Conservation (phyloP, 2,329 filamentous ascomycete genomes). For the Alternaria triticimaculans region DNA sequence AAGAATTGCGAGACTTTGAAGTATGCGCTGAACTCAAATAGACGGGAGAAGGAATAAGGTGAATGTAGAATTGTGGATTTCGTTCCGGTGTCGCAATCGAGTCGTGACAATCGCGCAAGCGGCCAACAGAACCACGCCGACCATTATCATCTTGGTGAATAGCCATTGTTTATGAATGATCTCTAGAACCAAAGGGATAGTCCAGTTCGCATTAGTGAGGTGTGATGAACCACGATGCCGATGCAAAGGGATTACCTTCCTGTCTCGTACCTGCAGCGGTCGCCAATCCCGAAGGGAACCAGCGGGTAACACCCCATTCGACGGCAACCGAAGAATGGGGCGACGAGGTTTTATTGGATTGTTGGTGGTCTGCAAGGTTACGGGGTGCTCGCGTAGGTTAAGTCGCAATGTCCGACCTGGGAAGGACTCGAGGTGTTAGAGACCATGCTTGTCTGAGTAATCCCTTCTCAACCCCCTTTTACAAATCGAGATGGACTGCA, state of each 20-base stretch:
- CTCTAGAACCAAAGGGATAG: background rate
- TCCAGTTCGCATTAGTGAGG: background rate
- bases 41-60: background rate
- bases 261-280: background rate
- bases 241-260: background rate
- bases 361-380: background rate
- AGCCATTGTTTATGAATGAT: background rate
- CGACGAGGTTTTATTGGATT: background rate
- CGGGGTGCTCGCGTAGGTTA: background rate
- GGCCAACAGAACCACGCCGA: background rate
- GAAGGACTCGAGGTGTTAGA: background rate
- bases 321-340: background rate
- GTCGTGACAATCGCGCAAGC: background rate
- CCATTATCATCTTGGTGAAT: background rate
- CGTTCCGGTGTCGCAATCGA: background rate
- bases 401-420: background rate
- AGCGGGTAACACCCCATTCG: background rate
- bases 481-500: background rate
- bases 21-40: background rate
- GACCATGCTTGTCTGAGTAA: background rate
- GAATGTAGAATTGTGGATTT: background rate
- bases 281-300: background rate
- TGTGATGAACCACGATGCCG: background rate
- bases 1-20: background rate
- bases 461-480: background rate